A percentile compares a stretch with the other conserved stretches of the same genome.
Evolutionary conservation across 2,329 filamentous ascomycete genomes (phyloP).

Genomic region (Hymenoscyphus salicellus): DNA sequence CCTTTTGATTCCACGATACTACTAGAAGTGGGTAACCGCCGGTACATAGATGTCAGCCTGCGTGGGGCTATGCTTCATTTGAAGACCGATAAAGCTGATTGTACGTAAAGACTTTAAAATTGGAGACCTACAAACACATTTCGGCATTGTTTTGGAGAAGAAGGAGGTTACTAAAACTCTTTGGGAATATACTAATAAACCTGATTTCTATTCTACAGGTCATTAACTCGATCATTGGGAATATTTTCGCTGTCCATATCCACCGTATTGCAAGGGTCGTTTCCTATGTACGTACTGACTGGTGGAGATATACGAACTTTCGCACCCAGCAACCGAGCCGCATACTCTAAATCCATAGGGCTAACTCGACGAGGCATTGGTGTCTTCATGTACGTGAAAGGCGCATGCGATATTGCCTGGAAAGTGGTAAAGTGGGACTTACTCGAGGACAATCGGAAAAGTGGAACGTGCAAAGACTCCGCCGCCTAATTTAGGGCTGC

Average conservation of each 20-base stretch:
- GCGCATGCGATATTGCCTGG: background rate
- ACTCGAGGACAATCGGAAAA: background rate
- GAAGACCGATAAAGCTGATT: background rate
- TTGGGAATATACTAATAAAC: too few relatives aligned
- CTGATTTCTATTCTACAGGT: too few relatives aligned
- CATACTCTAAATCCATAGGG: background rate
- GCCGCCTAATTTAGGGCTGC: background rate
- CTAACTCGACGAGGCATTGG: background rate
- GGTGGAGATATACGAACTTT: too few relatives aligned
- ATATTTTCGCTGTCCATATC: background rate
- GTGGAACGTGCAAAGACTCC: background rate
- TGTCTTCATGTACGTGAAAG: background rate
- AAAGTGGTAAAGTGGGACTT: too few relatives aligned
- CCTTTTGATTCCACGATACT: too few relatives aligned
- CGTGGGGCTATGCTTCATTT: background rate
- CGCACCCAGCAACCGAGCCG: background rate
- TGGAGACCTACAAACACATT: background rate
- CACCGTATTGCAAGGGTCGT: background rate
- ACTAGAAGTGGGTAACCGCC: background rate
- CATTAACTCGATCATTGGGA: too few relatives aligned
- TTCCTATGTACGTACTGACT: background rate
- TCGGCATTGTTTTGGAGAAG: background rate
- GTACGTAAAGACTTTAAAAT: background rate
- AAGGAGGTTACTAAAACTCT: background rate
- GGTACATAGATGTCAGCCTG: background rate